phyloP scores from a whole-genome alignment of 345 rosid genomes.

The Gossypium anomalum region DNA sequence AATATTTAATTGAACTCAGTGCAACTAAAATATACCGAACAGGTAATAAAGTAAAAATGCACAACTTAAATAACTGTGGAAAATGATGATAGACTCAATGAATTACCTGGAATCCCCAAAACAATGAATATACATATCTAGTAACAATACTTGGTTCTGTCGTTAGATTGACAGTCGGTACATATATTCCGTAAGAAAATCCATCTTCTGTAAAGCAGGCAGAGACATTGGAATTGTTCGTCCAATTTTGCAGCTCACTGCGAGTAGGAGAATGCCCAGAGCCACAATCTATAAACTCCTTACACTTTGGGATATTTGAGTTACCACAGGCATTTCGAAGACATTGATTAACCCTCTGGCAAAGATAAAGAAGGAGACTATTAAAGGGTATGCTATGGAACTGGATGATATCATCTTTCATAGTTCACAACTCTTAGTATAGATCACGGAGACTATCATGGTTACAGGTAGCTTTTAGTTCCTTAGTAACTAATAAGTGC shows the following conservation, averaged over 20 bases:
- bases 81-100: background rate
- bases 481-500: background rate
- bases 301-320: constrained; percentile 14
- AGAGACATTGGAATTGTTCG: constrained; percentile 20
- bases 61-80: background rate
- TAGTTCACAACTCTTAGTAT: background rate
- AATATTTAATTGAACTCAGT: background rate
- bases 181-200: constrained; percentile 59
- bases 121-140: constrained; percentile 71
- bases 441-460: background rate
- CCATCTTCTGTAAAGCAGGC: constrained; percentile 44
- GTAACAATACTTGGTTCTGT: constrained; percentile 28
- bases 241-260: constrained; percentile 28
- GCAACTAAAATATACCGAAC: background rate
- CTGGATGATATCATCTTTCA: background rate
- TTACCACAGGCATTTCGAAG: constrained; percentile 56
- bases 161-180: constrained; percentile 54
- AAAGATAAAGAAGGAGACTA: background rate
- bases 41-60: background rate
- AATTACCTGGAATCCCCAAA: constrained; percentile 94
- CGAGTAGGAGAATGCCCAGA: background rate
- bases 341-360: constrained; percentile 88
- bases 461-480: background rate
- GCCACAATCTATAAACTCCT: constrained; percentile 59
- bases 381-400: background rate